These are phyloP conservation scores for Paraglomus brasilianum DNA, from an alignment of 192 early-diverging fungal genomes.

Conservation along the genomic window DNA sequence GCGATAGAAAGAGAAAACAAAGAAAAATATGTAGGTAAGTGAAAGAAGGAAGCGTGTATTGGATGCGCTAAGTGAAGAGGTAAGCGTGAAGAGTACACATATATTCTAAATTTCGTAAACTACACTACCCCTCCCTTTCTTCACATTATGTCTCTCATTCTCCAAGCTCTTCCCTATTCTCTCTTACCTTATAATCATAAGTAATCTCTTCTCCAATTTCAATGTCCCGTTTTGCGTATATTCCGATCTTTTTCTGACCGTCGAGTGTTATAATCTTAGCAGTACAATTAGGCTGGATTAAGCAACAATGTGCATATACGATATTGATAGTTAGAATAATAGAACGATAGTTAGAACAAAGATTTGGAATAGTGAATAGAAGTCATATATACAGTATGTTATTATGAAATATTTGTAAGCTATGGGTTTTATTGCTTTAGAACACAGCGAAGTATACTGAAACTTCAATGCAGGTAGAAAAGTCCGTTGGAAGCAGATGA, in stretches of 20 bases:
- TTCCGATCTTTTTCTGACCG: conserved; percentile 93
- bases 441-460: too few relatives aligned
- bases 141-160: conserved; percentile 9
- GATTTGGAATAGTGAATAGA: neutral
- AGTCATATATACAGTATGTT: too few relatives aligned
- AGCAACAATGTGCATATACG: neutral
- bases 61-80: too few relatives aligned
- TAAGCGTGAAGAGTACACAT: too few relatives aligned
- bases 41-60: neutral
- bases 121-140: conserved; percentile 17
- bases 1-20: conserved; percentile 4
- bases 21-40: neutral
- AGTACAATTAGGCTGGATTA: conserved; percentile 89
- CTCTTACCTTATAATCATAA: conserved; percentile 92
- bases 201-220: conserved; percentile 96
- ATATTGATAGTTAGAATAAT: conserved; percentile 24
- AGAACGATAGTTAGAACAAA: neutral
- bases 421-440: too few relatives aligned
- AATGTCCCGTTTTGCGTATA: conserved; percentile 95
- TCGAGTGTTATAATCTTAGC: conserved; percentile 93
- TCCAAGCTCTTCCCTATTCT: too few relatives aligned
- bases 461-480: too few relatives aligned
- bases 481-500: too few relatives aligned
- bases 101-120: neutral
- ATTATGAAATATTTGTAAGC: too few relatives aligned